Base-by-base conservation (phyloP, 805 yeast species). In the Candida morakotiae region DNA sequence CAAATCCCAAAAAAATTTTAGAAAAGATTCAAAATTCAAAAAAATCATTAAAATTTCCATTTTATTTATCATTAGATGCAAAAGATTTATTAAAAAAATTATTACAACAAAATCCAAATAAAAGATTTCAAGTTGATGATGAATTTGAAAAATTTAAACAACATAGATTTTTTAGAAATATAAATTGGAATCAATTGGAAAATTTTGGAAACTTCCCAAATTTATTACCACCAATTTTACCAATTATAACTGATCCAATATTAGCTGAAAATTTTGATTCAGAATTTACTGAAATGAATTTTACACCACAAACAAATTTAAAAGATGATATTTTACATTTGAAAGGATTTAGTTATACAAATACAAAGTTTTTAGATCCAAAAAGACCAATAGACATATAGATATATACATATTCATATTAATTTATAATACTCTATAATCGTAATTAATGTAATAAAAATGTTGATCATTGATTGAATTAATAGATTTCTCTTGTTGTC, bases 191-290 rank as follows among this genome's bases (percentile, higher is more conserved):
- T 4, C 56, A 54, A 6, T 50, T 66, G 35, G 63, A 57, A 34
- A 37, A 47, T 29, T 52, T 55, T 37, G 45, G 48, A 8, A 34
- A 32, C 9, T 11, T 23, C 16, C 44, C 39, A 9, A 48, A 44
- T 13, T 29, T 41, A 9, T 37, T 60, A 18, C 73, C 73, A 4
- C 73, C 73, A 1, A 66, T 68, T 25, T 44, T 64, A 28, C 73
- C 73, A 3, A 54, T 66, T 7, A 67, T 68, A 16, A 64, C 71
- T 7, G 69, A 68, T 38, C 71, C 73, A 0, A 53, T 62, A 1
- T 54, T 68, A 44, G 73, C 73, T 3, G 73, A 68, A 39, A 68
- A 68, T 46, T 68, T 68, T 38, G 68, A 67, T 38, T 51, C 50
- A 28, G 69, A 68, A 45, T 68, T 67, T 42, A 68, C 73, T 3